Evolutionary conservation across 805 yeast species (phyloP).

Genomic region (Hanseniaspora taiwanica): DNA sequence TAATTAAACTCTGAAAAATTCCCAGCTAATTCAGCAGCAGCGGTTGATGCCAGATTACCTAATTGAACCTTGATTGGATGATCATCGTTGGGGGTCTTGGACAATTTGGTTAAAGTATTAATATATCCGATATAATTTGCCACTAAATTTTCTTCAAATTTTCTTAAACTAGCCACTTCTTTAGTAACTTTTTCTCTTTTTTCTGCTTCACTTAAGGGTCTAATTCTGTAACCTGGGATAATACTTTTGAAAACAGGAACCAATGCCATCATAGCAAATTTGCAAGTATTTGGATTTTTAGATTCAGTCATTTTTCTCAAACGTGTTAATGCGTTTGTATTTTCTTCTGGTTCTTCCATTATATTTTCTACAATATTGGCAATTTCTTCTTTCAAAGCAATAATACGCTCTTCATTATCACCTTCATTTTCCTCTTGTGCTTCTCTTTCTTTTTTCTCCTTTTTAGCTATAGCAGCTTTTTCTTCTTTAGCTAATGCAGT

Average conservation of each 20-base stretch:
- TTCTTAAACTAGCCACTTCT: slow-evolving; percentile 67
- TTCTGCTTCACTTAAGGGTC: slow-evolving; percentile 73
- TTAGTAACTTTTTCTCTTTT: slow-evolving; percentile 68
- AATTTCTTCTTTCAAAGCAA: slow-evolving; percentile 63
- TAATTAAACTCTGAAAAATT: slow-evolving; percentile 70
- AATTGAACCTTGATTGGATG: slow-evolving; percentile 18
- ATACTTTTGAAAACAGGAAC: slow-evolving; percentile 75
- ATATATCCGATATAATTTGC: slow-evolving; percentile 56
- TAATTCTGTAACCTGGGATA: slow-evolving; percentile 77
- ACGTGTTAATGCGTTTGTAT: slow-evolving; percentile 49
- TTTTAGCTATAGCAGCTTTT: too few species aligned
- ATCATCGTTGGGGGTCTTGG: slow-evolving; percentile 26
- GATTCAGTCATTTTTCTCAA: slow-evolving; percentile 59
- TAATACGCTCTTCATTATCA: slow-evolving; percentile 41
- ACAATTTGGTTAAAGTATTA: slow-evolving; percentile 34
- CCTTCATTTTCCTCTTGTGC: slow-evolving; percentile 24
- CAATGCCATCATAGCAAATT: slow-evolving; percentile 63
- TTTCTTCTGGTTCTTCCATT: slow-evolving; percentile 83
- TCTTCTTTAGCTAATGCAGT: slow-evolving; percentile 10
- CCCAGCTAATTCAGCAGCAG: slow-evolving; percentile 65
- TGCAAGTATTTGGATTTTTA: slow-evolving; percentile 48
- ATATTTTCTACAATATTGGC: slow-evolving; percentile 69
- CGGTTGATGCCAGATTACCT: slow-evolving; percentile 53
- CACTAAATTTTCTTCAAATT: slow-evolving; percentile 69
- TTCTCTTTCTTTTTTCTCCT: slow-evolving; percentile 17